phyloP scores from a whole-genome alignment of 2,329 filamentous ascomycete genomes.

The Neonectria hederae region DNA sequence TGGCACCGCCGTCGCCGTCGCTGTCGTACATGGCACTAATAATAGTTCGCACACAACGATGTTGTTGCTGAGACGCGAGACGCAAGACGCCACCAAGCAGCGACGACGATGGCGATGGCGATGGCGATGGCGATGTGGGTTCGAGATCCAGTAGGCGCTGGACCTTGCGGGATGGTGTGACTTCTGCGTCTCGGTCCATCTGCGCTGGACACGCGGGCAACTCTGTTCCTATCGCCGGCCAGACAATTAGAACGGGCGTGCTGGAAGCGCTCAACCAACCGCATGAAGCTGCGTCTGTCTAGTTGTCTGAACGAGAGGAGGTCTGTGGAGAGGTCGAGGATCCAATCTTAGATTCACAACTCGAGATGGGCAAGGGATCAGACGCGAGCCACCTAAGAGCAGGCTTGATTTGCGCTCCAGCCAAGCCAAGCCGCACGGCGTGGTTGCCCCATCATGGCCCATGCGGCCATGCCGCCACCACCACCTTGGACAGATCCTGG shows the following conservation, averaged over 20 bases:
- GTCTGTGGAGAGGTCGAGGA: slow-evolving; percentile 21
- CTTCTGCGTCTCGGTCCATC: slow-evolving; percentile 34
- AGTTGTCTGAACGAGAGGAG: slow-evolving; percentile 19
- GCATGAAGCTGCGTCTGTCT: slow-evolving; percentile 34
- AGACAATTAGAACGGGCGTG: slow-evolving; percentile 31
- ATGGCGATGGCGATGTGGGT: slow-evolving; percentile 40
- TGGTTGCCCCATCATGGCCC: slow-evolving; percentile 17
- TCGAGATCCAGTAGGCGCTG: slow-evolving; percentile 32
- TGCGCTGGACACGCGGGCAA: slow-evolving; percentile 26
- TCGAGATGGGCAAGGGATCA: slow-evolving; percentile 29
- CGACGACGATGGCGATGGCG: slow-evolving; percentile 28
- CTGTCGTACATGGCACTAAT: slow-evolving; percentile 31
- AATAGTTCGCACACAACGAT: slow-evolving; percentile 22
- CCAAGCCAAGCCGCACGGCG: slow-evolving; percentile 29
- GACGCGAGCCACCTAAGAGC: slow-evolving; percentile 25
- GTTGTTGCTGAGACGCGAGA: slow-evolving; percentile 27
- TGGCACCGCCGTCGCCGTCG: slow-evolving; percentile 34
- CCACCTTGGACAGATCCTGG: slow-evolving; percentile 29
- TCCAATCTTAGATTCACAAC: slow-evolving; percentile 40
- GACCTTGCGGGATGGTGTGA: slow-evolving; percentile 40
- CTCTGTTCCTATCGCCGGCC: slow-evolving; percentile 31
- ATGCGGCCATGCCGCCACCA: slow-evolving; percentile 18
- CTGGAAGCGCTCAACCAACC: slow-evolving; percentile 34
- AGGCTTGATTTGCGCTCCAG: slow-evolving; percentile 29
- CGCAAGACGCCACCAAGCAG: slow-evolving; percentile 30